These are phyloP conservation scores for Huntiella bhutanensis DNA, from an alignment of 2,329 filamentous ascomycete species.

Conservation along the genomic window DNA sequence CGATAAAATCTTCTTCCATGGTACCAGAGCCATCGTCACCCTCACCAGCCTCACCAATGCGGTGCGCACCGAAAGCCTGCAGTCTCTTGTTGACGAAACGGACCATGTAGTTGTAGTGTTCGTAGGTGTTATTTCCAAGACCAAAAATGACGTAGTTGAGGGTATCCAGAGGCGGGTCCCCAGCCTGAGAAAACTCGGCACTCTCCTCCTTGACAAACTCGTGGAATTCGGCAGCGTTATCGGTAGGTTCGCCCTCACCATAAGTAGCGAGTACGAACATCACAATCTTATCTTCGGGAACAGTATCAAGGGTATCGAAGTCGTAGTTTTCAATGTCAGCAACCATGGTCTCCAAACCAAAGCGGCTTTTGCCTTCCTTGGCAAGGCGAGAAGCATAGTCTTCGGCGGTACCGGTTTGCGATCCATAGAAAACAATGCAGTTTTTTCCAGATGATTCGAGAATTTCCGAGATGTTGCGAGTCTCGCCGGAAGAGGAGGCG, in stretches of 20 bases:
- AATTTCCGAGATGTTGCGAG: constrained; percentile 83
- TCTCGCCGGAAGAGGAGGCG: constrained; percentile 60
- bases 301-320: constrained; percentile 75
- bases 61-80: constrained; percentile 60
- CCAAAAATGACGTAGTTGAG: constrained; percentile 92
- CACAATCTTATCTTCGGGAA: constrained; percentile 76
- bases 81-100: constrained; percentile 72
- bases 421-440: constrained; percentile 96
- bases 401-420: constrained; percentile 93
- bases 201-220: constrained; percentile 82
- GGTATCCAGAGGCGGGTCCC: constrained; percentile 55
- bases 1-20: constrained; percentile 98
- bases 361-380: constrained; percentile 92
- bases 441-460: constrained; percentile 93
- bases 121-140: constrained; percentile 97
- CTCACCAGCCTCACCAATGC: constrained; percentile 78
- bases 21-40: constrained; percentile 95
- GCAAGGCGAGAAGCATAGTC: constrained; percentile 92
- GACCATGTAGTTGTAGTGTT: constrained; percentile 98
- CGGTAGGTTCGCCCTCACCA: constrained; percentile 93
- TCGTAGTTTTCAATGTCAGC: constrained; percentile 97
- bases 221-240: constrained; percentile 98
- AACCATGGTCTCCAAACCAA: constrained; percentile 94
- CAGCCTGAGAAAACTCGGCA: constrained; percentile 56
- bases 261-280: constrained; percentile 96